phyloP scores from a whole-genome alignment of 371 early-diverging fungal genomes.

The Entomophthora muscae region DNA sequence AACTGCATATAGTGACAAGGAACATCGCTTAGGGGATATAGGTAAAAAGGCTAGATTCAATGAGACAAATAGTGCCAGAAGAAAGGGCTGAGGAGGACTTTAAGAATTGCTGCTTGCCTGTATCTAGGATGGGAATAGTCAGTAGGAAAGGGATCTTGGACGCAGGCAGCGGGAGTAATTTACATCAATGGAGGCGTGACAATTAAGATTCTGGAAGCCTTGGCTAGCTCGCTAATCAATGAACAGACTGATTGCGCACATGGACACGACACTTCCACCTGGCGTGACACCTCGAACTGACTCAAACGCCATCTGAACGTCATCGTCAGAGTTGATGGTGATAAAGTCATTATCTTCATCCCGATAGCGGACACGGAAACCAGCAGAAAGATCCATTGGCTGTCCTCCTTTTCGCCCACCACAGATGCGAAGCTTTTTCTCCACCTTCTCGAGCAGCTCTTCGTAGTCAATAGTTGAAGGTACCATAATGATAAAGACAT shows the following conservation, averaged over 20 bases:
- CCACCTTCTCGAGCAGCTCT: slow-evolving; percentile 62
- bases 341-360: slow-evolving; percentile 87
- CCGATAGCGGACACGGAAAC: slow-evolving; percentile 59
- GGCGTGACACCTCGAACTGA: neutral
- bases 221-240: neutral
- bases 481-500: slow-evolving; percentile 70
- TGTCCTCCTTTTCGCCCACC: slow-evolving; percentile 31
- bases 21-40: too few species aligned
- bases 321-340: slow-evolving; percentile 73
- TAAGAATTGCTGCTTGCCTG: too few species aligned
- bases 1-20: too few species aligned
- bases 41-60: too few species aligned
- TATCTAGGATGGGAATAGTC: too few species aligned
- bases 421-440: slow-evolving; percentile 71
- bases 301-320: slow-evolving; percentile 83
- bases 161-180: too few species aligned
- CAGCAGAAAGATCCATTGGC: slow-evolving; percentile 15
- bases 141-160: too few species aligned
- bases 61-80: too few species aligned
- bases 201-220: too few species aligned
- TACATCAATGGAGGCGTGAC: too few species aligned
- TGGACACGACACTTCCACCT: neutral
- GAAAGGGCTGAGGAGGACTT: too few species aligned
- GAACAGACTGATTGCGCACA: neutral
- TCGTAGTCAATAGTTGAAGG: slow-evolving; percentile 46